A percentile compares a stretch with the other conserved stretches of the same genome.
These are phyloP conservation scores for Colletotrichum sojae DNA, from an alignment of 2,329 filamentous ascomycete genomes.

Conservation along the genomic window DNA sequence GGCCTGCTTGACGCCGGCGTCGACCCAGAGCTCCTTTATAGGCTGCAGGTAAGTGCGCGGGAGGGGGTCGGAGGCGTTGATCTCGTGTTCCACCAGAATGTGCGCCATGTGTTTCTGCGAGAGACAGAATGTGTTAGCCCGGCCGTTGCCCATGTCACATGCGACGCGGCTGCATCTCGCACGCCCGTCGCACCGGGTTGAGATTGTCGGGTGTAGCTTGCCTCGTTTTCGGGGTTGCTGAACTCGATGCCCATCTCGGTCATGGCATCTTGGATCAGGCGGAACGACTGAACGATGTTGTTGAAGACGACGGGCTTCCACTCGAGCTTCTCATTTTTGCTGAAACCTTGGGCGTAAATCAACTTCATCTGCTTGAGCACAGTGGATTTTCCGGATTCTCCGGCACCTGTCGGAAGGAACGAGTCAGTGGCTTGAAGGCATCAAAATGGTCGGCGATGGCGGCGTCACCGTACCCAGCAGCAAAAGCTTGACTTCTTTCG, in stretches of 20 bases:
- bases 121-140: conserved; percentile 46
- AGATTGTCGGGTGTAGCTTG: conserved; percentile 58
- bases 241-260: conserved; percentile 85
- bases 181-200: conserved; percentile 7
- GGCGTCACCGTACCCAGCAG: conserved; percentile 79
- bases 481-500: conserved; percentile 92
- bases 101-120: conserved; percentile 82
- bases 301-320: conserved; percentile 96
- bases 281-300: conserved; percentile 93
- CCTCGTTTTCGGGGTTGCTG: conserved; percentile 83
- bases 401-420: conserved; percentile 76
- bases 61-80: conserved; percentile 85
- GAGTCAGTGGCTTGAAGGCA: conserved; percentile 19
- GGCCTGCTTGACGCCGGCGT: conserved; percentile 86
- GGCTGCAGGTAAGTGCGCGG: conserved; percentile 84
- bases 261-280: conserved; percentile 93
- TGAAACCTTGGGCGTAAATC: conserved; percentile 95
- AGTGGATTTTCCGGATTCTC: conserved; percentile 93
- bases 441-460: background rate
- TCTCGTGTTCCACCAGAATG: conserved; percentile 84
- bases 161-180: background rate
- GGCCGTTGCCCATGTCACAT: conserved; percentile 4
- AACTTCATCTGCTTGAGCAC: conserved; percentile 99
- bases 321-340: conserved; percentile 89
- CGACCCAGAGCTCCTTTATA: conserved; percentile 87